Percentiles rank a stretch among this genome's conserved stretches.
phyloP scores from a whole-genome alignment of 139 green algal species.

The Eudorina sp. region DNA sequence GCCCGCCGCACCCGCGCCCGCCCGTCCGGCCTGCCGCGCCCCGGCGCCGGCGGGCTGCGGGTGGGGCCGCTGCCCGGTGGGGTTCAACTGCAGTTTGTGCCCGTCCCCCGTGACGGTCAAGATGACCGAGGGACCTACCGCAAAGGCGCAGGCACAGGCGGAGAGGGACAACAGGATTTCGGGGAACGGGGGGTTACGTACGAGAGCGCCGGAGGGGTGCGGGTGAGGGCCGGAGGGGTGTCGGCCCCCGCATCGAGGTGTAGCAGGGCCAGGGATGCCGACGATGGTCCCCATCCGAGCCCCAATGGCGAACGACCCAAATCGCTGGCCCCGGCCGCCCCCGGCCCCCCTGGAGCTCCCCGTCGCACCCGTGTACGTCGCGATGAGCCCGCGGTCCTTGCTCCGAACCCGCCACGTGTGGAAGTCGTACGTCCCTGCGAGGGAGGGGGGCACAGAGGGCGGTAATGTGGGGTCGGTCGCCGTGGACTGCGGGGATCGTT shows the following conservation, averaged over 20 bases:
- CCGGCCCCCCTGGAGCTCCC: too few relatives aligned
- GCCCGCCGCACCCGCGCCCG: not conserved
- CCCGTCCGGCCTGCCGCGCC: not conserved
- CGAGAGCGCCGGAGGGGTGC: too few relatives aligned
- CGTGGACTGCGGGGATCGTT: too few relatives aligned
- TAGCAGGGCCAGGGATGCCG: too few relatives aligned
- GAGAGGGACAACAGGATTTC: not conserved
- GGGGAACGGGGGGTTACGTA: too few relatives aligned
- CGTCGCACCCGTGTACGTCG: not conserved
- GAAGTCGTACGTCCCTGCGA: conserved; percentile 50
- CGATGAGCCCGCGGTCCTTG: not conserved
- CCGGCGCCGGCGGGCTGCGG: not conserved
- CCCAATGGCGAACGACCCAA: too few relatives aligned
- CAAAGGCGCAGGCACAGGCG: too few relatives aligned
- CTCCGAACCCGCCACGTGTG: conserved; percentile 51
- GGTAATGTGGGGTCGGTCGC: too few relatives aligned
- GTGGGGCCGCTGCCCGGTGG: not conserved
- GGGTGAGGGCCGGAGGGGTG: too few relatives aligned
- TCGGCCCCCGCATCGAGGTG: too few relatives aligned
- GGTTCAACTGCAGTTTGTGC: not conserved
- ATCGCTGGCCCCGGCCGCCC: too few relatives aligned
- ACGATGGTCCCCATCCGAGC: too few relatives aligned
- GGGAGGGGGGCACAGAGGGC: not conserved
- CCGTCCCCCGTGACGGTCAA: not conserved
- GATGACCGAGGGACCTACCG: conserved; percentile 35